Evolutionary conservation across 2,329 filamentous ascomycete genomes (phyloP).

Genomic region (Fusarium agapanthi): DNA sequence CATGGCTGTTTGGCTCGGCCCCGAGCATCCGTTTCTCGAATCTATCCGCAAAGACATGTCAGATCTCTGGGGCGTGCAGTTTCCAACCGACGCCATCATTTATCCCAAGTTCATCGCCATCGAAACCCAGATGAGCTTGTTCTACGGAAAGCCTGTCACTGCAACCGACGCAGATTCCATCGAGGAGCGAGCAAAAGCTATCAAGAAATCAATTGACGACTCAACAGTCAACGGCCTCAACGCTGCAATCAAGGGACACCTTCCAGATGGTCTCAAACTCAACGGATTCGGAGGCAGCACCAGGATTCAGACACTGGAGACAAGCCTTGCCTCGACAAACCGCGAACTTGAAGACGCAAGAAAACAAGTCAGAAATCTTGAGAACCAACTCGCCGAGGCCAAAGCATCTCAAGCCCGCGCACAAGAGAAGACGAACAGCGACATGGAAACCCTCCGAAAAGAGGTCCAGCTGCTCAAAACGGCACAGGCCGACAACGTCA

Average conservation of each 20-base stretch:
- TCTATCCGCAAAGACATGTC: background rate
- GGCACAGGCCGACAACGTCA: fast-evolving
- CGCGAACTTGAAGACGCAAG: fast-evolving
- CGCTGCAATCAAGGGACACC: background rate
- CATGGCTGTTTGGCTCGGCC: fast-evolving
- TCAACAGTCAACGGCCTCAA: fast-evolving
- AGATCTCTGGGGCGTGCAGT: fast-evolving
- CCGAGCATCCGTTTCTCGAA: fast-evolving
- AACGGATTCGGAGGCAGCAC: too few species aligned
- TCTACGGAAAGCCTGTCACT: background rate
- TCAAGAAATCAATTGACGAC: fast-evolving
- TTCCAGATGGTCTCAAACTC: too few species aligned
- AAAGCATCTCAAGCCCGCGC: background rate
- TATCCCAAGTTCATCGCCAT: fast-evolving
- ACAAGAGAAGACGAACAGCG: fast-evolving
- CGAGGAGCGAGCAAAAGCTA: background rate
- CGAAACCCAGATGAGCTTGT: background rate
- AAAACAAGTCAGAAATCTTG: fast-evolving
- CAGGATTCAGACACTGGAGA: fast-evolving
- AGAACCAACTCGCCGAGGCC: fast-evolving
- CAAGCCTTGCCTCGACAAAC: fast-evolving
- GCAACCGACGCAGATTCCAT: fast-evolving
- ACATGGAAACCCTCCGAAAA: background rate
- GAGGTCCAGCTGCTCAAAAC: background rate
- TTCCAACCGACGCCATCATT: fast-evolving